phyloP scores from a whole-genome alignment of 345 rosid species.

The Lepidium aucheri region DNA sequence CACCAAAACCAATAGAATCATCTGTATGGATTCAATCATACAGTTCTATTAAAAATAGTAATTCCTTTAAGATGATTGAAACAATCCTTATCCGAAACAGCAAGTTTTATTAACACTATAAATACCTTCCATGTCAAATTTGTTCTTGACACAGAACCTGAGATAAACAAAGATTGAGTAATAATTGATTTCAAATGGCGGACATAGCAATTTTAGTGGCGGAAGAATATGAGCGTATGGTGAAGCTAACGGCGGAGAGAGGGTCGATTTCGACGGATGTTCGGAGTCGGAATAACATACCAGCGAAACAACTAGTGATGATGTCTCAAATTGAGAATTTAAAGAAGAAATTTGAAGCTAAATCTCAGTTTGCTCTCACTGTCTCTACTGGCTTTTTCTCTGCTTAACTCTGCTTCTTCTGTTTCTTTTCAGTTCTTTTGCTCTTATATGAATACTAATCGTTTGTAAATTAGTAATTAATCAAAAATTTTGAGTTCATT shows the following conservation, averaged over 20 bases:
- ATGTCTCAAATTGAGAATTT: conserved; percentile 7
- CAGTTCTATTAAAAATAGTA: too few species aligned
- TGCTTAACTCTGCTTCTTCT: neutral
- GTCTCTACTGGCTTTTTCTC: conserved; percentile 26
- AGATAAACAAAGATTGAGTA: neutral
- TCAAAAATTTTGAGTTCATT: too few species aligned
- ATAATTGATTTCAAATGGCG: neutral
- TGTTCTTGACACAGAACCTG: neutral
- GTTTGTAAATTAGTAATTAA: too few species aligned
- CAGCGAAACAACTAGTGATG: neutral
- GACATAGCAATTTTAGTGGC: conserved; percentile 19
- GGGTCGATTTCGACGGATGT: neutral
- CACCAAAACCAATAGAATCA: conserved; percentile 6
- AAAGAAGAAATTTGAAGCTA: conserved; percentile 7
- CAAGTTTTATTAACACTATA: neutral
- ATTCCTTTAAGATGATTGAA: neutral
- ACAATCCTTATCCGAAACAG: conserved; percentile 20
- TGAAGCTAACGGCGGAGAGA: conserved; percentile 10
- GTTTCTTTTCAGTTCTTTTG: too few species aligned
- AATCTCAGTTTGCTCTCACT: conserved; percentile 24
- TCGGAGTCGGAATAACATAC: neutral
- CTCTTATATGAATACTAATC: too few species aligned
- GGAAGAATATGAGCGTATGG: conserved; percentile 19
- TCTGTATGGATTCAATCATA: too few species aligned
- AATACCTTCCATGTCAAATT: neutral